Base-by-base conservation (phyloP, 2,329 filamentous ascomycete genomes). In the Capronia epimyces region DNA sequence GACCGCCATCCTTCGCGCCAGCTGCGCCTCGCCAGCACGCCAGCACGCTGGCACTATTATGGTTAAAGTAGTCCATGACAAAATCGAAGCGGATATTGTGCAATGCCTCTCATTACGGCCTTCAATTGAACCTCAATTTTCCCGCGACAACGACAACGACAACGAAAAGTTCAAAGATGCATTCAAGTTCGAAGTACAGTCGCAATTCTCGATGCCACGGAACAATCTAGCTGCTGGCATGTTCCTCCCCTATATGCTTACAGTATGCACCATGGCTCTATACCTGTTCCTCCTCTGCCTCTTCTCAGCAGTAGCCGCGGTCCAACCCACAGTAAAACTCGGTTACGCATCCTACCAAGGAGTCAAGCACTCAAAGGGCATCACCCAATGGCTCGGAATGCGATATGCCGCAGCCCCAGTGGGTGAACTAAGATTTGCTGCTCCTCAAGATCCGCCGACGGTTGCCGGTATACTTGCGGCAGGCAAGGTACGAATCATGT, bases 321-420 rank as follows among this genome's bases (percentile, higher is more conserved):
- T 60, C 39, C 57, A 61, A 18, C 49, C 63, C 8, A 57, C 72
- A 2, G 80, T 89, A 12, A 73, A 86, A 55, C 71, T 90, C 18
- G 76, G 75, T 2, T 90, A 89, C 63, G 77, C 82, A 24, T 77
- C 73, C 21, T 89, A 89, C 62, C 66, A 74, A 43, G 87, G 87
- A 7, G 67, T 70, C 3, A 63, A 71, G 1, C 69, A 76, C 1
- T 59, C 67, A 0, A 78, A 79, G 59, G 83, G 82, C 1, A 70
- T 89, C 42, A 81, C 78, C 2, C 76, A 84, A 65, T 91, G 85
- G 84, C 75, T 87, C 6, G 87, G 86, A 1, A 80, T 93, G 56
- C 79, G 85, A 37, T 93, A 81, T 69, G 87, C 86, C 1, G 81
- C 83, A 3, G 73, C 86, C 12, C 87, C 87, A 0, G 50, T 85